Percentiles rank a stretch among this genome's conserved stretches.
These are phyloP conservation scores for Calonectria honghensis DNA, from an alignment of 2,329 filamentous ascomycete genomes.

Conservation along the genomic window DNA sequence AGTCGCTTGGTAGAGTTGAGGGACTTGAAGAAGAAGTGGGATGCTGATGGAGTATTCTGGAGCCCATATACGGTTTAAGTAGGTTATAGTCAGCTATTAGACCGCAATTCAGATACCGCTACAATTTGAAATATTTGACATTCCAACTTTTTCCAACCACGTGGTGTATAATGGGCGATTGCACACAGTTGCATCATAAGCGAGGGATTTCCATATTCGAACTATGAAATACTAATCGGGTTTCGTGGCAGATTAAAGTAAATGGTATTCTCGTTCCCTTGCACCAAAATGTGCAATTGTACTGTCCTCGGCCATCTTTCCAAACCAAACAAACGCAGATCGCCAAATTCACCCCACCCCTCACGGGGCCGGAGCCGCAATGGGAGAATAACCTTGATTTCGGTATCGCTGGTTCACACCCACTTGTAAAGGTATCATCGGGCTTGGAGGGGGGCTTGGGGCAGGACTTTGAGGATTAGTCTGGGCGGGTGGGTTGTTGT, in stretches of 20 bases:
- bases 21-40: conserved; percentile 52
- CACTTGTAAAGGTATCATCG: background rate
- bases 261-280: background rate
- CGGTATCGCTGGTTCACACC: background rate
- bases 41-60: conserved; percentile 54
- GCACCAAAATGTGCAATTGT: background rate
- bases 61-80: conserved; percentile 44
- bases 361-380: background rate
- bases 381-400: conserved; percentile 7
- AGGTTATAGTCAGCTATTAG: background rate
- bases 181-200: too few relatives aligned
- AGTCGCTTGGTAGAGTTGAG: conserved; percentile 45
- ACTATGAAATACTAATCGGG: background rate
- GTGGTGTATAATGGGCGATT: too few relatives aligned
- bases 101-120: background rate
- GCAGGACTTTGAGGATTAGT: background rate
- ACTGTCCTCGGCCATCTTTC: background rate
- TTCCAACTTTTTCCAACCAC: too few relatives aligned
- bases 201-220: background rate
- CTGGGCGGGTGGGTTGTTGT: background rate
- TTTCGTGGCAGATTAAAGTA: background rate
- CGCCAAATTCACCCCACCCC: background rate
- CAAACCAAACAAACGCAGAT: background rate
- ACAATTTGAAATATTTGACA: background rate
- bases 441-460: background rate